Base-by-base conservation (phyloP, 2,329 filamentous ascomycete species). In the Cryphonectria carpinicola region DNA sequence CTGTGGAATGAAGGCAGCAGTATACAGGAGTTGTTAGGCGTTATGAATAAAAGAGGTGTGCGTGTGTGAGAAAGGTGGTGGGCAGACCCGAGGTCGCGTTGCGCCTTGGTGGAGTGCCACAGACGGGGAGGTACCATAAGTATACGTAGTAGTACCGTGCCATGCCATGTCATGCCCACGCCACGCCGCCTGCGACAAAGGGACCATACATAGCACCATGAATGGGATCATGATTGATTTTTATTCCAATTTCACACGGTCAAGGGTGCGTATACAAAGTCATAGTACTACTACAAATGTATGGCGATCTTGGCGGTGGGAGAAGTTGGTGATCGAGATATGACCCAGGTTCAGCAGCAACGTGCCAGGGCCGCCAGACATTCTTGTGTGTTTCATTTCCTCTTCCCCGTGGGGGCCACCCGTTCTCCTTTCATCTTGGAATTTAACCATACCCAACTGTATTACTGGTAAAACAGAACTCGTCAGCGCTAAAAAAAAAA, bases 401-500 rank as follows among this genome's bases (percentile, higher is more conserved):
- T 32, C 25, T 58, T 58, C 54, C 54, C 54, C 54, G 54, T 58
- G 54, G 54, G 54, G 52, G 54, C 14, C 52, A 28, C 25, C 46
- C 54, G 52, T 58, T 32, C 54, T 58, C 54, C 54, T 58, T 58
- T 58, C 54, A 58, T 58, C 14, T 58, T 58, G 54, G n/a, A 10
- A 3, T 35, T 58, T 58, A 58, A 58, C 54, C 54, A 58, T 35
- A 58, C 54, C 28, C 28, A 32, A 35, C 54, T 32, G 52, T 56
- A 32, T 56, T 32, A 32, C 54, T 32, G 54, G 28, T 58, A 32
- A 58, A 32, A n/a, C n/a, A n/a, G 46, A 49, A 32, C 54, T 58
- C 54, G 13, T 58, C 25, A 13, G 25, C 54, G 54, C 52, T 58
- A 58, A 49, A n/a, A 49, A 49, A 28, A 28, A 28, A 28, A 28